Conservation (phyloP, 2,329 filamentous ascomycete species). For the Cryphonectria parasitica region DNA sequence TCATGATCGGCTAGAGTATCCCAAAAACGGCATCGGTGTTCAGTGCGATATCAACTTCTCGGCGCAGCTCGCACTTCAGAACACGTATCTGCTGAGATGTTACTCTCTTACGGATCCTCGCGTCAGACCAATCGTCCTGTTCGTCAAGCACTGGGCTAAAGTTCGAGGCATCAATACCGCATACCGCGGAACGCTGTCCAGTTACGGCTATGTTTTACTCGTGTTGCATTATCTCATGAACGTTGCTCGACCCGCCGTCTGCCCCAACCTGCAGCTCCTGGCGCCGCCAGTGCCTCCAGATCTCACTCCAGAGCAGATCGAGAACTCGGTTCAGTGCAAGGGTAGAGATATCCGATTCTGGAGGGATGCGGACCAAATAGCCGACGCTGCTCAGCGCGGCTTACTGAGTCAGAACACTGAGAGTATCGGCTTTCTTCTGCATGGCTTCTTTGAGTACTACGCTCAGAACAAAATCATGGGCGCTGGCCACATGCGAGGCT, state of each 20-base stretch:
- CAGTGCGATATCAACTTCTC: constrained; percentile 94
- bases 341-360: constrained; percentile 78
- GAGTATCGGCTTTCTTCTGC: constrained; percentile 70
- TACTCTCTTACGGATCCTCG: constrained; percentile 81
- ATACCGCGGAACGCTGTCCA: constrained; percentile 83
- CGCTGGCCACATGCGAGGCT: constrained; percentile 58
- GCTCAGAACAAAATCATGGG: constrained; percentile 63
- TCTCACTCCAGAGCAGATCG: constrained; percentile 43
- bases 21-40: constrained; percentile 75
- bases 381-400: constrained; percentile 58
- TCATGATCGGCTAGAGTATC: constrained; percentile 72
- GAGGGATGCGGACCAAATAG: constrained; percentile 73
- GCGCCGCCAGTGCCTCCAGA: constrained; percentile 47
- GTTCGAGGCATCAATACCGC: constrained; percentile 82
- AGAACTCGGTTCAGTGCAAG: constrained; percentile 55
- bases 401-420: constrained; percentile 71
- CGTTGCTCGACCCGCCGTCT: constrained; percentile 76
- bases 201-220: constrained; percentile 92
- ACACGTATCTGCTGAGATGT: constrained; percentile 79
- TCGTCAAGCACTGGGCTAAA: constrained; percentile 92
- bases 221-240: constrained; percentile 89
- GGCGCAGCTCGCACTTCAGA: constrained; percentile 80
- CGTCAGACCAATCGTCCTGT: constrained; percentile 77
- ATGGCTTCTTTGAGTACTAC: constrained; percentile 89
- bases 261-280: constrained; percentile 77